Conservation (phyloP, 192 early-diverging fungal genomes). For the Rhizophagus prolifer region DNA sequence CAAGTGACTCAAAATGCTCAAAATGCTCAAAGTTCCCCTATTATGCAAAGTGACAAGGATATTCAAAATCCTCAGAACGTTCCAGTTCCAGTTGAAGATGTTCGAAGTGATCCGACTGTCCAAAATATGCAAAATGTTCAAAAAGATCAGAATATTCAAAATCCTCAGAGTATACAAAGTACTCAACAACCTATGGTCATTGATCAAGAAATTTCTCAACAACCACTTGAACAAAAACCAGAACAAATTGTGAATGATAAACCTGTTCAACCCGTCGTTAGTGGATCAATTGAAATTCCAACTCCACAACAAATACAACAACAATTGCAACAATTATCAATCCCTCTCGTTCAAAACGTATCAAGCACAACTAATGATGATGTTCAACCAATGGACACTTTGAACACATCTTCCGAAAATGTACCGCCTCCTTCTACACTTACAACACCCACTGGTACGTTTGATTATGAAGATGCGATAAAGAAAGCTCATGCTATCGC, state of each 20-base stretch:
- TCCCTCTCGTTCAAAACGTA: not conserved
- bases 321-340: no score
- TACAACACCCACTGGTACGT: constrained; percentile 17
- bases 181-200: not conserved
- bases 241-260: not conserved
- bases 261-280: not conserved
- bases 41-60: not conserved
- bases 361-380: not conserved
- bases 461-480: constrained; percentile 67
- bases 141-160: not conserved
- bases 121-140: not conserved
- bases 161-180: not conserved
- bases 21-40: not conserved
- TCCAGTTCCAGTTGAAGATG: not conserved
- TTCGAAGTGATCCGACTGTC: not conserved
- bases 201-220: not conserved
- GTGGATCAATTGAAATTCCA: not conserved
- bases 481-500: constrained; percentile 80
- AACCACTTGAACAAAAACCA: not conserved
- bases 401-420: not conserved
- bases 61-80: not conserved
- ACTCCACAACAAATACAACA: no score
- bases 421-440: constrained; percentile 11
- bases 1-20: not conserved
- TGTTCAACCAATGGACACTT: not conserved